phyloP scores from a whole-genome alignment of 1,284 basidiomycete genomes.

The Phlebopus sp. region DNA sequence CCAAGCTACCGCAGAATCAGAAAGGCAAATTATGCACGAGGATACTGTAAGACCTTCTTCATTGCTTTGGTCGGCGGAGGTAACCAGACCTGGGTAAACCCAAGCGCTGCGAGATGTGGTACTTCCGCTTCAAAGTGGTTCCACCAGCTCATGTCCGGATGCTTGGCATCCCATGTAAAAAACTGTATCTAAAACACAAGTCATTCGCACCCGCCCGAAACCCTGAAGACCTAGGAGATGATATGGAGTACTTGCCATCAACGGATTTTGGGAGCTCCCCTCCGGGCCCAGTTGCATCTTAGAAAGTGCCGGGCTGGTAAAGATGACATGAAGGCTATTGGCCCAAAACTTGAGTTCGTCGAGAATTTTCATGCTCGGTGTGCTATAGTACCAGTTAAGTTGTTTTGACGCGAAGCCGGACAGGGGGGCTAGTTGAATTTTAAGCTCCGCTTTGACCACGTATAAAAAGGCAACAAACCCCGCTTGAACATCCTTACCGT shows the following conservation, averaged over 20 bases:
- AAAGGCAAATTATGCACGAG: neutral
- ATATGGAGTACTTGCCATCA: constrained; percentile 53
- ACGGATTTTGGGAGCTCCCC: constrained; percentile 45
- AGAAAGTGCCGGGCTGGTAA: constrained; percentile 41
- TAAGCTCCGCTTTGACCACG: constrained; percentile 18
- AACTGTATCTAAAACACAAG: constrained; percentile 64
- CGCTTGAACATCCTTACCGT: constrained; percentile 20
- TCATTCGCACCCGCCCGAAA: neutral
- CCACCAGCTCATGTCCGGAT: constrained; percentile 75
- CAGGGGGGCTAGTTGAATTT: constrained; percentile 8
- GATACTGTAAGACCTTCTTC: constrained; percentile 40
- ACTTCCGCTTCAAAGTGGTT: constrained; percentile 73
- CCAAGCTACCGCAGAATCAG: constrained; percentile 44
- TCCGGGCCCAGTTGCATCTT: constrained; percentile 59
- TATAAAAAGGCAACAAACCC: constrained; percentile 18
- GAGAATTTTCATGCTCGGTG: constrained; percentile 11
- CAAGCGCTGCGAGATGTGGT: constrained; percentile 68
- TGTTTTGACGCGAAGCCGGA: neutral
- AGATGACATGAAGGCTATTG: constrained; percentile 22
- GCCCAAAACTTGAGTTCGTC: constrained; percentile 19
- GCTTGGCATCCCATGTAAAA: constrained; percentile 75
- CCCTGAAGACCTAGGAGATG: neutral
- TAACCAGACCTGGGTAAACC: constrained; percentile 82
- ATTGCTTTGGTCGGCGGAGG: constrained; percentile 78
- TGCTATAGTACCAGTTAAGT: too few relatives aligned